A percentile compares a stretch with the other conserved stretches of the same genome.
Evolutionary conservation across 2,329 filamentous ascomycete genomes (phyloP).

Genomic region (Paradendryphiella salina): DNA sequence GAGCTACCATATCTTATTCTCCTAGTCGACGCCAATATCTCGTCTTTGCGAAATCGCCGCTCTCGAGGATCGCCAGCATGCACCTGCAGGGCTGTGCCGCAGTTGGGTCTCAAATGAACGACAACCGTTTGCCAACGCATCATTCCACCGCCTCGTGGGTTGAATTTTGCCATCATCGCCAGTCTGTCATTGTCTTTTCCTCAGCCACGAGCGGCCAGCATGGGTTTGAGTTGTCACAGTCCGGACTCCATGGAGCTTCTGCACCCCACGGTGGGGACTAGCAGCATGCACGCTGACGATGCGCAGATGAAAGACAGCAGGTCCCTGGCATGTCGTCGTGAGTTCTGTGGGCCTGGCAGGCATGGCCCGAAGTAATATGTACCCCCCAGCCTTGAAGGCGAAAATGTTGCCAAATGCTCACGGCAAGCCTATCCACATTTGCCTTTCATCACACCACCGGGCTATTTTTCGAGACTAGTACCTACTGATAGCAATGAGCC

Average conservation of each 20-base stretch:
- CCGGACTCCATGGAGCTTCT: conserved; percentile 8
- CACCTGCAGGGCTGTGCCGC: conserved; percentile 31
- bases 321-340: conserved; percentile 16
- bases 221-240: conserved; percentile 15
- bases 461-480: conserved; percentile 2
- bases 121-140: conserved; percentile 33
- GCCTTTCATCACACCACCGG: conserved; percentile 1
- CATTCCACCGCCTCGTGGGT: conserved; percentile 21
- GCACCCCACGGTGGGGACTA: conserved; percentile 27
- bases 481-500: conserved; percentile 9
- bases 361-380: conserved; percentile 17
- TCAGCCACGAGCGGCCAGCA: conserved; percentile 33
- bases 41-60: conserved; percentile 18
- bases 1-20: conserved; percentile 25
- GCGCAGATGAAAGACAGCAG: conserved; percentile 9
- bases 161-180: conserved; percentile 20
- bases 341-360: conserved; percentile 12
- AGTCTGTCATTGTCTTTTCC: conserved; percentile 15
- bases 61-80: conserved; percentile 21
- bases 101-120: conserved; percentile 24
- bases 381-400: conserved; percentile 15
- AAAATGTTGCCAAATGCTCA: neutral
- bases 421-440: conserved; percentile 1
- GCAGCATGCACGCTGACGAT: conserved; percentile 27
- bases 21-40: conserved; percentile 23